Conservation (phyloP, 2,329 filamentous ascomycete species). For the Didymella sp. region DNA sequence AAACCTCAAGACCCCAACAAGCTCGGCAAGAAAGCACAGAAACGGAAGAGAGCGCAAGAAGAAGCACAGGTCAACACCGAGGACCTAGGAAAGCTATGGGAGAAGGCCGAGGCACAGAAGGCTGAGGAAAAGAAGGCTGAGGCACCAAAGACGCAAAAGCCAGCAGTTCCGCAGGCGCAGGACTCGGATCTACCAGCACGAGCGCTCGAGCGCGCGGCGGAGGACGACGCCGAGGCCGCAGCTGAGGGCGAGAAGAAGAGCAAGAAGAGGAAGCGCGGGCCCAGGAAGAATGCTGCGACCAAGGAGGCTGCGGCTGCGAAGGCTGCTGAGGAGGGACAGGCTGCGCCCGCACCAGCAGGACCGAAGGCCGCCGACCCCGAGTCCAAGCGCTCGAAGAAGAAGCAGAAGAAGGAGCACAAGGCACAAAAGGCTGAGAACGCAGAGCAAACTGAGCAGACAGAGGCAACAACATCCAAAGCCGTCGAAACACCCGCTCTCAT, state of each 20-base stretch:
- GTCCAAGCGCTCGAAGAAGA: slow-evolving; percentile 46
- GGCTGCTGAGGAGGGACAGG: slow-evolving; percentile 32
- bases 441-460: neutral
- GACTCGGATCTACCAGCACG: slow-evolving; percentile 12
- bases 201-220: slow-evolving; percentile 61
- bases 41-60: slow-evolving; percentile 67
- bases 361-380: slow-evolving; percentile 26
- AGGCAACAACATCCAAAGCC: slow-evolving; percentile 8
- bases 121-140: slow-evolving; percentile 42
- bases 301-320: slow-evolving; percentile 30
- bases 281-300: slow-evolving; percentile 34
- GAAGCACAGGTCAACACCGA: slow-evolving; percentile 79
- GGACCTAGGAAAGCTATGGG: slow-evolving; percentile 54
- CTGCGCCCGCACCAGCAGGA: slow-evolving; percentile 23
- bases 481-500: slow-evolving; percentile 43
- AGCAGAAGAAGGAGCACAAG: slow-evolving; percentile 45
- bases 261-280: slow-evolving; percentile 41
- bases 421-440: slow-evolving; percentile 21
- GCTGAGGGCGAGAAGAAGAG: slow-evolving; percentile 46
- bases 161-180: neutral
- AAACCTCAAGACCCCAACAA: slow-evolving; percentile 47
- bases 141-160: slow-evolving; percentile 58
- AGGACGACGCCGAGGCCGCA: slow-evolving; percentile 39
- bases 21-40: slow-evolving; percentile 64
- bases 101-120: slow-evolving; percentile 58